Evolutionary conservation across 1,284 basidiomycete species (phyloP).

Genomic region (Rhodotorula sp.): DNA sequence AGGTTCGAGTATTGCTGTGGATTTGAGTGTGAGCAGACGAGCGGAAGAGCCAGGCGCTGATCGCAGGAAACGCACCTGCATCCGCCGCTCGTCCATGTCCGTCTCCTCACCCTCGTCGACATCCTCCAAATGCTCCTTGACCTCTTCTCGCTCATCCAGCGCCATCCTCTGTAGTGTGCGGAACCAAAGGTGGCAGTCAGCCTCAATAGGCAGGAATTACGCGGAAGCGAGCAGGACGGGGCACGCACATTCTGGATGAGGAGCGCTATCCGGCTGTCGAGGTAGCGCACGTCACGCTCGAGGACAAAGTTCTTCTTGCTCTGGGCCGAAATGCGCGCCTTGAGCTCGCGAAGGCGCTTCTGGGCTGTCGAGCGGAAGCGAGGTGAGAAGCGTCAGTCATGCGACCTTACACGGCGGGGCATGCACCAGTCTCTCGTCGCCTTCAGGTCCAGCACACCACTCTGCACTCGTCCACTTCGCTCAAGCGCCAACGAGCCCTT

Average conservation of each 20-base stretch:
- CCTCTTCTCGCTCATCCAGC: slow-evolving; percentile 65
- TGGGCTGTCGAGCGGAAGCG: slow-evolving; percentile 63
- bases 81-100: slow-evolving; percentile 81
- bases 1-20: slow-evolving; percentile 94
- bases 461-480: no score
- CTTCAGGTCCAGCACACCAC: no score
- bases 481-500: neutral
- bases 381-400: neutral
- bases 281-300: slow-evolving; percentile 95
- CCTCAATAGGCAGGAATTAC: neutral
- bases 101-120: slow-evolving; percentile 61
- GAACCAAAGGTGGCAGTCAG: neutral
- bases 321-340: slow-evolving; percentile 95
- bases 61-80: slow-evolving; percentile 52
- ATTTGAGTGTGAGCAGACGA: no score
- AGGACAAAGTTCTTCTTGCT: slow-evolving; percentile 99
- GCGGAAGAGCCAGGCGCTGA: neutral
- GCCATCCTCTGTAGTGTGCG: slow-evolving; percentile 46
- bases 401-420: neutral
- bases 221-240: neutral
- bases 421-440: neutral
- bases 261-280: slow-evolving; percentile 95
- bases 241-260: slow-evolving; percentile 89
- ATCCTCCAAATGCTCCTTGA: slow-evolving; percentile 91
- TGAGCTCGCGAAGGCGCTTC: slow-evolving; percentile 91